Percentiles rank a stretch among this genome's conserved stretches.
phyloP scores from a whole-genome alignment of 306 rosid genomes.

The Prunus fruticosa region DNA sequence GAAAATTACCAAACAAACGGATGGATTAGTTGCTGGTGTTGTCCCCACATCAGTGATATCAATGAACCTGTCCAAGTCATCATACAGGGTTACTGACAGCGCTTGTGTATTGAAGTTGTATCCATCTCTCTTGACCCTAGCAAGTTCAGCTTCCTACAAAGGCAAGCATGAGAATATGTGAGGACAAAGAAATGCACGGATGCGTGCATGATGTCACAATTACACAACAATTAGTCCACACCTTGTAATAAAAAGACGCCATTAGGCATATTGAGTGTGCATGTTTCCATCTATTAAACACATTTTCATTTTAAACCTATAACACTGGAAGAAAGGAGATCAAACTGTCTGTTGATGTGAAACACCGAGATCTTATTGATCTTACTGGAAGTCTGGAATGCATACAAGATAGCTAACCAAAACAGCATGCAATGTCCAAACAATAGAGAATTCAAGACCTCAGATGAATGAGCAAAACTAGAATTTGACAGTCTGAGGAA shows the following conservation, averaged over 20 bases:
- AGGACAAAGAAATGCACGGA: background rate
- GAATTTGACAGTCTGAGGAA: background rate
- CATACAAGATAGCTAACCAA: background rate
- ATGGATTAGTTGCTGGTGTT: background rate
- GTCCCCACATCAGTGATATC: background rate
- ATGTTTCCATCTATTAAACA: background rate
- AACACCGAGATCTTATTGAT: background rate
- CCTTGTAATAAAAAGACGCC: background rate
- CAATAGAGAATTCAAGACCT: background rate
- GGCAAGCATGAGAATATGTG: background rate
- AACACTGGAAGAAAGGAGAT: no score
- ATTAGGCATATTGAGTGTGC: background rate
- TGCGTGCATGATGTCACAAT: background rate
- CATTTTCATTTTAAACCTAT: background rate
- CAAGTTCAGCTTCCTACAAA: conserved; percentile 21
- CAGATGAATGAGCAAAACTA: background rate
- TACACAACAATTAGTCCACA: background rate
- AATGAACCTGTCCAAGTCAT: background rate
- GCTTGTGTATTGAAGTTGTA: background rate
- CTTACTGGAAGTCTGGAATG: background rate
- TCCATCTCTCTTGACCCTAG: conserved; percentile 19
- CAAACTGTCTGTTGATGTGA: background rate
- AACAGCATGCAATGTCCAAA: background rate
- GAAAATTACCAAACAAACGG: background rate
- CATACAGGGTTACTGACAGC: conserved; percentile 21